phyloP scores from a whole-genome alignment of 139 green algal genomes.

The Nannochloris sp. region DNA sequence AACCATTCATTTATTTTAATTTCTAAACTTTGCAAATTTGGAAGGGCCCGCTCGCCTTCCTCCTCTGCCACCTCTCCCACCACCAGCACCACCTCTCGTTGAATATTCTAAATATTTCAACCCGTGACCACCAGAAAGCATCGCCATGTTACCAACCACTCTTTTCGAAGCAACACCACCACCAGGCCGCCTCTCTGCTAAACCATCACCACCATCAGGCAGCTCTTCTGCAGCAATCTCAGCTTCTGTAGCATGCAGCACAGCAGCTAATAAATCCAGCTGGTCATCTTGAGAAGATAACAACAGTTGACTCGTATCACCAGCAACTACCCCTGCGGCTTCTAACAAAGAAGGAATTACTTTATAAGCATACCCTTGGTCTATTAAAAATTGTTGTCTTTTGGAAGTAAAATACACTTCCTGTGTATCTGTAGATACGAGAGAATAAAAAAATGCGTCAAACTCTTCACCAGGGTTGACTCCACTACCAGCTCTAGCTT shows the following conservation, averaged over 20 bases:
- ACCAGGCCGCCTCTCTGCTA: background rate
- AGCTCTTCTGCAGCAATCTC: conserved; percentile 59
- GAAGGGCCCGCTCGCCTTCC: no score
- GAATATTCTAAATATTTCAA: conserved; percentile 69
- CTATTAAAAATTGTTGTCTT: conserved; percentile 97
- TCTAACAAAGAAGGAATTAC: conserved; percentile 84
- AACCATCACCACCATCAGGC: conserved; percentile 31
- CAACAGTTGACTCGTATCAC: conserved; percentile 25
- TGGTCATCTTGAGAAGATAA: conserved; percentile 49
- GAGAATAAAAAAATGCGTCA: conserved; percentile 99
- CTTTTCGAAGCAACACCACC: conserved; percentile 25
- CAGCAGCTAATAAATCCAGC: conserved; percentile 60
- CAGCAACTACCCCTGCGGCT: conserved; percentile 12
- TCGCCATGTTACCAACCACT: conserved; percentile 51
- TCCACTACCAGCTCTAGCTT: conserved; percentile 34
- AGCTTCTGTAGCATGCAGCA: conserved; percentile 60
- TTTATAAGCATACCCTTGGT: conserved; percentile 98
- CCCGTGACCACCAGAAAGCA: conserved; percentile 68
- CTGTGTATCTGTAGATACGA: conserved; percentile 92
- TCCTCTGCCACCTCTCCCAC: background rate
- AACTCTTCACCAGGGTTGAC: conserved; percentile 58
- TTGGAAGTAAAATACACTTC: conserved; percentile 98
- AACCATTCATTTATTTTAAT: conserved; percentile 3
- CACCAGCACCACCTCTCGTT: background rate
- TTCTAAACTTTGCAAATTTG: conserved; percentile 12